Evolutionary conservation across 805 yeast genomes (phyloP).

Genomic region (Yarrowia sp.): DNA sequence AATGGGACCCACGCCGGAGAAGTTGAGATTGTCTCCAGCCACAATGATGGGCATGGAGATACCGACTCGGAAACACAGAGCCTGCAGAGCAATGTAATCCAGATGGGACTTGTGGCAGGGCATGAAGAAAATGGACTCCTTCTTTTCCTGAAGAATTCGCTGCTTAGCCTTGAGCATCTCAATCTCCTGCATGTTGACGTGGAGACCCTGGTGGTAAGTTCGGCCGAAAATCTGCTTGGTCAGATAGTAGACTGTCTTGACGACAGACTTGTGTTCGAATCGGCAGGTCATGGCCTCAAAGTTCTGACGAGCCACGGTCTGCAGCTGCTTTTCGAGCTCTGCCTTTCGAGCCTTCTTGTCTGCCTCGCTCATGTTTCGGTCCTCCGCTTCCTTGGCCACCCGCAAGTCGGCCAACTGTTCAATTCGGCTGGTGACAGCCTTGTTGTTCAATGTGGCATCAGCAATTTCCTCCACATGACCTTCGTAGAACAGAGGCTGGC

Average conservation of each 20-base stretch:
- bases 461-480: constrained; percentile 36
- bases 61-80: constrained; percentile 51
- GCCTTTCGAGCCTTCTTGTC: constrained; percentile 33
- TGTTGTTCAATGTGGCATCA: constrained; percentile 35
- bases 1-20: constrained; percentile 51
- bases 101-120: constrained; percentile 64
- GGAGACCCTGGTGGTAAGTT: constrained; percentile 44
- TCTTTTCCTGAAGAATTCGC: constrained; percentile 36
- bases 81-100: constrained; percentile 57
- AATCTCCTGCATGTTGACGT: constrained; percentile 39
- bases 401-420: constrained; percentile 36
- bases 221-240: constrained; percentile 41
- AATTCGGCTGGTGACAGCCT: constrained; percentile 35
- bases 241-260: constrained; percentile 38
- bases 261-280: constrained; percentile 35
- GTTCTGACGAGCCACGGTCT: constrained; percentile 34
- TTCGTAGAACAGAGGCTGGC: constrained; percentile 37
- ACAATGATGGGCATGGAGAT: constrained; percentile 54
- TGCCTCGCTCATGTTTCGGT: constrained; percentile 13
- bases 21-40: constrained; percentile 65
- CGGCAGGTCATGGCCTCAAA: constrained; percentile 38
- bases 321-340: constrained; percentile 36
- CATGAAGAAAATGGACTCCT: constrained; percentile 44
- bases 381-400: constrained; percentile 33
- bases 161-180: constrained; percentile 38